A percentile compares a stretch with the other conserved stretches of the same genome.
phyloP scores from a whole-genome alignment of 768 basidiomycete species.

The Kwoniella botswanensis region DNA sequence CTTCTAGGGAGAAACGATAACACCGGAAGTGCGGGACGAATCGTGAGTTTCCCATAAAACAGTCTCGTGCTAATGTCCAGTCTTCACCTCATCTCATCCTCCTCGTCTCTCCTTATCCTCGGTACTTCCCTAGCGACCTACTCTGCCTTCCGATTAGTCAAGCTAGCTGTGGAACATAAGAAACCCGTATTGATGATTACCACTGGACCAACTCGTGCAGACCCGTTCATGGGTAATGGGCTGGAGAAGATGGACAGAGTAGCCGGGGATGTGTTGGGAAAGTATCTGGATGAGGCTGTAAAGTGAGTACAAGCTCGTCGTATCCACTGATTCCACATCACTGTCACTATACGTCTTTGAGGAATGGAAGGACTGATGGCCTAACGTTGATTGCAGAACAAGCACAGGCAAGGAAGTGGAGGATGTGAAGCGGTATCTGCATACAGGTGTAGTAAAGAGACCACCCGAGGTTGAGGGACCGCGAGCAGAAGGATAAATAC shows the following conservation, averaged over 20 bases:
- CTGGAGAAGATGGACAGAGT: conserved; percentile 80
- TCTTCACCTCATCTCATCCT: conserved; percentile 21
- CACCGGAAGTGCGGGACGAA: conserved; percentile 67
- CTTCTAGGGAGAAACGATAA: conserved; percentile 75
- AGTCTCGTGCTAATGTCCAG: background rate
- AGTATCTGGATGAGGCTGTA: conserved; percentile 60
- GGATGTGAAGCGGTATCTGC: conserved; percentile 40
- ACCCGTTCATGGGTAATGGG: conserved; percentile 63
- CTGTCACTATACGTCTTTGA: background rate
- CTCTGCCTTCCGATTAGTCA: conserved; percentile 84
- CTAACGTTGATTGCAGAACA: conserved; percentile 18
- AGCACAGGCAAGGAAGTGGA: conserved; percentile 46
- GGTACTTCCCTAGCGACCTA: conserved; percentile 94
- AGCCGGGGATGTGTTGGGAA: conserved; percentile 73
- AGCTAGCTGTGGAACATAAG: conserved; percentile 72
- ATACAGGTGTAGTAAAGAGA: conserved; percentile 45
- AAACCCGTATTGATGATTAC: conserved; percentile 85
- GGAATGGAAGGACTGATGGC: background rate
- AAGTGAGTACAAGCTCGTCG: conserved; percentile 34
- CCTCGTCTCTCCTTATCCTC: conserved; percentile 75
- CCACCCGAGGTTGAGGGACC: conserved; percentile 55
- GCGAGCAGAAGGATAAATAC: conserved; percentile 46
- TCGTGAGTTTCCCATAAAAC: conserved; percentile 65
- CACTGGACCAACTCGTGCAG: conserved; percentile 85
- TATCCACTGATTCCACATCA: background rate